Percentiles rank a stretch among this genome's conserved stretches.
phyloP scores from a whole-genome alignment of 2,329 filamentous ascomycete species.

The Byssothecium circinans region DNA sequence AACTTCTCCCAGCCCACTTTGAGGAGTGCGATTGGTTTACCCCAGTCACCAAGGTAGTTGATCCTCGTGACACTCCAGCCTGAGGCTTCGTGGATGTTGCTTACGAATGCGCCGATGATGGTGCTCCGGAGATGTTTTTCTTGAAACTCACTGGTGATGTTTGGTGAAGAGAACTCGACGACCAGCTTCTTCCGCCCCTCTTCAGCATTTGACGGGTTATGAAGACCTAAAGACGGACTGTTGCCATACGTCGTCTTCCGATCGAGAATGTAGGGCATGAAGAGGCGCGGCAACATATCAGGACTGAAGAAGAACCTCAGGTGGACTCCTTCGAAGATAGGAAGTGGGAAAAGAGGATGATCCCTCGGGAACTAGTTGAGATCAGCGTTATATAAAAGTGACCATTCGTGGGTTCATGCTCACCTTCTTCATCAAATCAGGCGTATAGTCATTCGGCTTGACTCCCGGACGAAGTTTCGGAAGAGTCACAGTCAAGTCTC shows the following conservation, averaged over 20 bases:
- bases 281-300: constrained; percentile 57
- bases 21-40: constrained; percentile 63
- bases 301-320: constrained; percentile 69
- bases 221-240: constrained; percentile 50
- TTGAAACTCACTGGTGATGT: constrained; percentile 73
- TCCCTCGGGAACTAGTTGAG: constrained; percentile 64
- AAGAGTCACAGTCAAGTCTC: constrained; percentile 31
- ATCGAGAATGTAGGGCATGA: constrained; percentile 65
- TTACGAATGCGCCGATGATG: constrained; percentile 64
- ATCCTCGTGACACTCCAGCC: constrained; percentile 65
- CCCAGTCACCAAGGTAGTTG: constrained; percentile 72
- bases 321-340: constrained; percentile 62
- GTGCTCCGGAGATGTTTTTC: constrained; percentile 68
- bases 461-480: constrained; percentile 29
- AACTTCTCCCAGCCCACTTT: constrained; percentile 68
- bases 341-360: constrained; percentile 66
- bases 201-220: constrained; percentile 54
- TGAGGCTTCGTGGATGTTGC: constrained; percentile 60
- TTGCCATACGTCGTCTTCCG: constrained; percentile 59
- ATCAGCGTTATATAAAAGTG: neutral
- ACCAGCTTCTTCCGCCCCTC: constrained; percentile 59
- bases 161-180: constrained; percentile 74
- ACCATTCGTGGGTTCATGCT: neutral
- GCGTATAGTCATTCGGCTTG: constrained; percentile 19
- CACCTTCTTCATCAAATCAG: constrained; percentile 29